phyloP scores from a whole-genome alignment of 2,329 filamentous ascomycete species.

The Stachybotrys chlorohalonatus region DNA sequence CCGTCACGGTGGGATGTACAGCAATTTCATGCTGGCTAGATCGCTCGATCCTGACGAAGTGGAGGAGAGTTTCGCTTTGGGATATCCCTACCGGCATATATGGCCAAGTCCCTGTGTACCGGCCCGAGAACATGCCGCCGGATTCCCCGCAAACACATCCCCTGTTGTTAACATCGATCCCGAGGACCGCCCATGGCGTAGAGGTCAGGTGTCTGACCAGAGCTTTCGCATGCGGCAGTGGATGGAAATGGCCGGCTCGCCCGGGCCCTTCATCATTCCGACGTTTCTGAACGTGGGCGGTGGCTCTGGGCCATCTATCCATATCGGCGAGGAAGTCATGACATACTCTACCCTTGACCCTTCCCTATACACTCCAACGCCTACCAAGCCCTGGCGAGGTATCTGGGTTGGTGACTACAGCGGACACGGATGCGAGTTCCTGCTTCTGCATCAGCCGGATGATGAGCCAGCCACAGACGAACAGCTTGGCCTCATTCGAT shows the following conservation, averaged over 20 bases:
- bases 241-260: slow-evolving; percentile 52
- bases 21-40: slow-evolving; percentile 59
- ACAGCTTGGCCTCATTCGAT: slow-evolving; percentile 29
- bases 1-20: slow-evolving; percentile 43
- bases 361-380: slow-evolving; percentile 69
- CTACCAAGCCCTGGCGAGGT: slow-evolving; percentile 73
- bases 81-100: slow-evolving; percentile 42
- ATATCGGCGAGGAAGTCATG: slow-evolving; percentile 44
- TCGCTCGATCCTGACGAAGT: slow-evolving; percentile 29
- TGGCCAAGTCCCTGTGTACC: slow-evolving; percentile 74
- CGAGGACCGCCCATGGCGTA: slow-evolving; percentile 30
- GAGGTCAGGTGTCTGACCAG: slow-evolving; percentile 55
- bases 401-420: slow-evolving; percentile 92
- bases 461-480: slow-evolving; percentile 29
- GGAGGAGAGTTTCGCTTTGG: slow-evolving; percentile 14
- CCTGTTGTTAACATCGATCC: slow-evolving; percentile 8
- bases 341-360: slow-evolving; percentile 67
- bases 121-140: slow-evolving; percentile 42
- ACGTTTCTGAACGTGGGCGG: slow-evolving; percentile 1
- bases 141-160: slow-evolving; percentile 7
- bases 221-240: slow-evolving; percentile 70
- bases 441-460: slow-evolving; percentile 68
- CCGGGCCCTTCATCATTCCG: slow-evolving; percentile 1
- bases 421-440: slow-evolving; percentile 79
- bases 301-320: slow-evolving; percentile 26